Conservation (phyloP, 2,329 filamentous ascomycete species). For the Fusarium marasasianum region DNA sequence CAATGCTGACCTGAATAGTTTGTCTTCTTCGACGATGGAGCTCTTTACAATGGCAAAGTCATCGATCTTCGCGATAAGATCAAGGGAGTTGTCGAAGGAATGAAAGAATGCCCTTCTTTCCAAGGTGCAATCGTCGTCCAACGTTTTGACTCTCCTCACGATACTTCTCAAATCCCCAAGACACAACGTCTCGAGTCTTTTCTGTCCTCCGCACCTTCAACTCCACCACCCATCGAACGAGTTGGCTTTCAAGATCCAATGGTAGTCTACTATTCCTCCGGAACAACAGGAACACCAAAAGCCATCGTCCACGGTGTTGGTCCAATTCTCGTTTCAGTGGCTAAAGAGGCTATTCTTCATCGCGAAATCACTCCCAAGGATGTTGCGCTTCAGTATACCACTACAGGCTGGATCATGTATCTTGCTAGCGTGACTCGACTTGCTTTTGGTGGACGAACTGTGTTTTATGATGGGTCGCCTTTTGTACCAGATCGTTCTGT, state of each 20-base stretch:
- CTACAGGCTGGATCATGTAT: conserved; percentile 92
- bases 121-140: conserved; percentile 71
- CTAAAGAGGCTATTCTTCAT: conserved; percentile 69
- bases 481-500: conserved; percentile 74
- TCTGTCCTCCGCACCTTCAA: conserved; percentile 46
- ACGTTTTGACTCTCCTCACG: conserved; percentile 69
- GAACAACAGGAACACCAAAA: conserved; percentile 85
- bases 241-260: conserved; percentile 79
- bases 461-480: conserved; percentile 87
- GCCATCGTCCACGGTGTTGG: conserved; percentile 84
- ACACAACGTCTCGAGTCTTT: conserved; percentile 59
- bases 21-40: conserved; percentile 84
- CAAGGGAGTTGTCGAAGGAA: conserved; percentile 71
- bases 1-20: conserved; percentile 52
- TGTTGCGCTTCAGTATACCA: conserved; percentile 66
- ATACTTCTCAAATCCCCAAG: conserved; percentile 63
- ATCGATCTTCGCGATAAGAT: conserved; percentile 80
- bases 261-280: conserved; percentile 80
- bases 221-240: conserved; percentile 63
- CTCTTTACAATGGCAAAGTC: conserved; percentile 81
- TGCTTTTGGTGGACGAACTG: conserved; percentile 65
- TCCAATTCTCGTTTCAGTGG: conserved; percentile 63
- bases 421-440: conserved; percentile 68
- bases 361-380: conserved; percentile 52
- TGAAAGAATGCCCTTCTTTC: conserved; percentile 70